Percentiles rank a stretch among this genome's conserved stretches.
These are phyloP conservation scores for Suillus subluteus DNA, from an alignment of 768 basidiomycete genomes.

Conservation along the genomic window DNA sequence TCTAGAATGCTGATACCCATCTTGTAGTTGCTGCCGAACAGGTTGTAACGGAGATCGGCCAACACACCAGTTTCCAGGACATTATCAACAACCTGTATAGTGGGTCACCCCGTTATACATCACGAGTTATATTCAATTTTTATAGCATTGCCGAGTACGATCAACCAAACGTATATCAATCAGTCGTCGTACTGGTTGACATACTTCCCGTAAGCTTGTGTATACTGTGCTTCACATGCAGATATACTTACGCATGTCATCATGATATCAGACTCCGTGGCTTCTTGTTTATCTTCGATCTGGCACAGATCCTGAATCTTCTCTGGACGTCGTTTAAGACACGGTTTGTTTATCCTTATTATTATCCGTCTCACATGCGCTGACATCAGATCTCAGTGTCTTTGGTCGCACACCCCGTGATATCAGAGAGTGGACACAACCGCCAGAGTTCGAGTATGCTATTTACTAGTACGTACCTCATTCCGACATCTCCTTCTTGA, in stretches of 20 bases:
- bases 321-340: slow-evolving; percentile 86
- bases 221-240: slow-evolving; percentile 7
- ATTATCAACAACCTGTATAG: slow-evolving; percentile 51
- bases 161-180: slow-evolving; percentile 88
- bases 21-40: slow-evolving; percentile 37
- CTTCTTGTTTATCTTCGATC: slow-evolving; percentile 91
- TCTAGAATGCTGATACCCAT: neutral
- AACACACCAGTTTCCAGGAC: slow-evolving; percentile 46
- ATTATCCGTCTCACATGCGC: neutral
- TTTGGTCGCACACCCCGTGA: slow-evolving; percentile 91
- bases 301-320: slow-evolving; percentile 94
- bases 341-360: slow-evolving; percentile 48
- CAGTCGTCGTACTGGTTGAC: slow-evolving; percentile 94
- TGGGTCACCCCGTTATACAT: slow-evolving; percentile 20
- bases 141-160: slow-evolving; percentile 65
- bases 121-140: slow-evolving; percentile 9
- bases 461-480: slow-evolving; percentile 70
- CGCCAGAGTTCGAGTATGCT: slow-evolving; percentile 86
- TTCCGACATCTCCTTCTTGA: slow-evolving; percentile 8
- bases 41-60: slow-evolving; percentile 51
- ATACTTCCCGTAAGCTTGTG: slow-evolving; percentile 79
- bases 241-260: slow-evolving; percentile 11
- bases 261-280: slow-evolving; percentile 71
- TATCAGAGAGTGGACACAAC: slow-evolving; percentile 88
- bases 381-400: slow-evolving; percentile 43